Conservation (phyloP, 2,329 filamentous ascomycete genomes). For the Phialocephala sp. region DNA sequence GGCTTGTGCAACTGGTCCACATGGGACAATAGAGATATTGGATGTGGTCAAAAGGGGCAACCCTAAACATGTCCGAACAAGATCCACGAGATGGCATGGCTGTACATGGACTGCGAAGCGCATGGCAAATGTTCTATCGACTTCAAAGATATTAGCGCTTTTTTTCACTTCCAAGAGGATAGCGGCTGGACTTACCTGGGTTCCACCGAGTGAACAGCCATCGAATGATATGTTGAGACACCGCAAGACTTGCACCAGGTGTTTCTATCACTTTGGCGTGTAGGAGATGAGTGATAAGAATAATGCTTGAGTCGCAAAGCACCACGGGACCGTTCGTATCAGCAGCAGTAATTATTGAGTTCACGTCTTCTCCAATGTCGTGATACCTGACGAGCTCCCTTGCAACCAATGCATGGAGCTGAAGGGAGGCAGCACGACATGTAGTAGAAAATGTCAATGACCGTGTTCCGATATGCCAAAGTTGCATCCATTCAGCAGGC, state of each 20-base stretch:
- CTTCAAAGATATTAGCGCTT: slow-evolving; percentile 46
- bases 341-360: slow-evolving; percentile 74
- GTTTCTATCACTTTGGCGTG: slow-evolving; percentile 69
- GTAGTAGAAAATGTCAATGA: slow-evolving; percentile 72
- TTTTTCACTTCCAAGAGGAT: background rate
- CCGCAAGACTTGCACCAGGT: slow-evolving; percentile 70
- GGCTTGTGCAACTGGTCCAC: slow-evolving; percentile 40
- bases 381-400: slow-evolving; percentile 70
- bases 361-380: slow-evolving; percentile 70
- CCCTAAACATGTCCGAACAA: slow-evolving; percentile 75
- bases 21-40: slow-evolving; percentile 25
- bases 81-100: slow-evolving; percentile 68
- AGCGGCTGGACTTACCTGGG: slow-evolving; percentile 62
- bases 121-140: slow-evolving; percentile 70
- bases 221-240: slow-evolving; percentile 73
- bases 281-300: slow-evolving; percentile 73
- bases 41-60: slow-evolving; percentile 32
- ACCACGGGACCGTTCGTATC: slow-evolving; percentile 82
- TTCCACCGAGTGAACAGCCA: slow-evolving; percentile 88
- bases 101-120: slow-evolving; percentile 67
- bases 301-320: slow-evolving; percentile 79
- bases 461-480: slow-evolving; percentile 77
- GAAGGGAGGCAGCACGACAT: slow-evolving; percentile 77
- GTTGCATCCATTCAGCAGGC: slow-evolving; percentile 68
- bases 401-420: slow-evolving; percentile 69